Evolutionary conservation across 768 basidiomycete species (phyloP).

Genomic region (Hericium coralloides): DNA sequence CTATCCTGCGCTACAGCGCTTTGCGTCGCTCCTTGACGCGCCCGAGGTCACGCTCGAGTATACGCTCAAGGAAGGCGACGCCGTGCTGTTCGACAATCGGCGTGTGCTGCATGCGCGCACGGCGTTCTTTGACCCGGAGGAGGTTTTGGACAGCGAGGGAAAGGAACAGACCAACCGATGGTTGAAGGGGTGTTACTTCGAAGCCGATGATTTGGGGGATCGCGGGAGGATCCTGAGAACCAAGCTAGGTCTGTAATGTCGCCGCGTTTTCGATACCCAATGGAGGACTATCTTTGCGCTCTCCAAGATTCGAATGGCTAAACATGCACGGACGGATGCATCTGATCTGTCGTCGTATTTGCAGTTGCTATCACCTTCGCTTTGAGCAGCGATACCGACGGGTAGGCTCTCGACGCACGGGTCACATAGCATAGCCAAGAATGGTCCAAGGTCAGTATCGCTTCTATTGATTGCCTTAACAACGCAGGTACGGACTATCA

Average conservation of each 20-base stretch:
- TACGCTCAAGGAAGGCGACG: conserved; percentile 73
- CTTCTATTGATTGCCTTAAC: too few relatives aligned
- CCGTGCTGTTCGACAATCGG: conserved; percentile 87
- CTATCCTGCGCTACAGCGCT: conserved; percentile 53
- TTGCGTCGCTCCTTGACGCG: conserved; percentile 49
- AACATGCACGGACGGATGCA: too few relatives aligned
- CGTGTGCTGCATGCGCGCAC: conserved; percentile 83
- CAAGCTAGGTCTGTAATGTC: neutral
- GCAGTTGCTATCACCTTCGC: too few relatives aligned
- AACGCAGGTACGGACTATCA: too few relatives aligned
- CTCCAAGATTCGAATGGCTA: too few relatives aligned
- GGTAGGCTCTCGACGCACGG: too few relatives aligned
- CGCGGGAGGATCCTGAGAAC: conserved; percentile 42
- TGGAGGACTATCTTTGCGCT: too few relatives aligned
- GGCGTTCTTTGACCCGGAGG: conserved; percentile 47
- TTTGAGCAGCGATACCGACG: too few relatives aligned
- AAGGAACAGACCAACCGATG: conserved; percentile 57
- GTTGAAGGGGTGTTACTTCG: conserved; percentile 85
- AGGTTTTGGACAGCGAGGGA: conserved; percentile 19
- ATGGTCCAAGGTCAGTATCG: too few relatives aligned
- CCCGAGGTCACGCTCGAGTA: conserved; percentile 46
- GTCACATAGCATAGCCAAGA: too few relatives aligned
- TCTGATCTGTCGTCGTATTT: too few relatives aligned
- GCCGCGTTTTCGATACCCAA: too few relatives aligned
- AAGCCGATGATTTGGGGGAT: conserved; percentile 57